These are phyloP conservation scores for Ceratocystis cubensis DNA, from an alignment of 2,329 filamentous ascomycete genomes.

Conservation along the genomic window DNA sequence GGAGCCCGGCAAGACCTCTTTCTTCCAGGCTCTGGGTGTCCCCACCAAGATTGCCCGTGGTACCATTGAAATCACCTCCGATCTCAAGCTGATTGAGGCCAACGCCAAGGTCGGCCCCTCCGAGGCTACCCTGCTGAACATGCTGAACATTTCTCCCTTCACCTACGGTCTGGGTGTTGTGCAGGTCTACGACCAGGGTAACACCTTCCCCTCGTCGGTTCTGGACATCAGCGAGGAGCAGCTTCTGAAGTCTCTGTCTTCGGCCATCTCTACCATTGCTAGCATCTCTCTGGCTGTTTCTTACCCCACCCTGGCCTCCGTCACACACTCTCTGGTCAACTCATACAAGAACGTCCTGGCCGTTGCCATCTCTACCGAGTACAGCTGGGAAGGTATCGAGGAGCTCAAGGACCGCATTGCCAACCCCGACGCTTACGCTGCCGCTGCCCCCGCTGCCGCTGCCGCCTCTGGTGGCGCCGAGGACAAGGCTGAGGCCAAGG, in stretches of 20 bases:
- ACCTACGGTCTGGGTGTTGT: constrained; percentile 95
- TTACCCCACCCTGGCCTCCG: constrained; percentile 91
- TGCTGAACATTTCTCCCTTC: constrained; percentile 99
- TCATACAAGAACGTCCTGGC: constrained; percentile 93
- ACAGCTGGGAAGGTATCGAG: constrained; percentile 89
- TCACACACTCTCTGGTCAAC: constrained; percentile 96
- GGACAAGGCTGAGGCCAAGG: constrained; percentile 48
- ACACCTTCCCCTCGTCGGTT: constrained; percentile 74
- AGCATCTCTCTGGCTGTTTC: constrained; percentile 80
- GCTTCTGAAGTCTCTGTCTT: constrained; percentile 70
- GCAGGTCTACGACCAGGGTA: constrained; percentile 96
- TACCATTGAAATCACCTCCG: constrained; percentile 99
- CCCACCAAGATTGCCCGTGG: constrained; percentile 99
- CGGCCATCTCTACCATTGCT: constrained; percentile 76
- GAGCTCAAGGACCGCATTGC: constrained; percentile 99
- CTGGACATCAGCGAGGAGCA: constrained; percentile 93
- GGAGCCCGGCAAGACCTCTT: constrained; percentile 99
- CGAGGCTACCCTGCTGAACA: constrained; percentile 97
- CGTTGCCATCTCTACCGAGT: constrained; percentile 79
- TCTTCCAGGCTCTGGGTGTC: constrained; percentile 99
- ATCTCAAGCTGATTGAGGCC: constrained; percentile 94
- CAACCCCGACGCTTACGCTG: constrained; percentile 93
- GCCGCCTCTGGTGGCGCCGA: constrained; percentile 40
- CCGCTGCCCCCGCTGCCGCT: constrained; percentile 60
- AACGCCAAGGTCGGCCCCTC: constrained; percentile 92